Evolutionary conservation across 352 stramenopile species (phyloP).

Genomic region (Aphanomyces stellatus): DNA sequence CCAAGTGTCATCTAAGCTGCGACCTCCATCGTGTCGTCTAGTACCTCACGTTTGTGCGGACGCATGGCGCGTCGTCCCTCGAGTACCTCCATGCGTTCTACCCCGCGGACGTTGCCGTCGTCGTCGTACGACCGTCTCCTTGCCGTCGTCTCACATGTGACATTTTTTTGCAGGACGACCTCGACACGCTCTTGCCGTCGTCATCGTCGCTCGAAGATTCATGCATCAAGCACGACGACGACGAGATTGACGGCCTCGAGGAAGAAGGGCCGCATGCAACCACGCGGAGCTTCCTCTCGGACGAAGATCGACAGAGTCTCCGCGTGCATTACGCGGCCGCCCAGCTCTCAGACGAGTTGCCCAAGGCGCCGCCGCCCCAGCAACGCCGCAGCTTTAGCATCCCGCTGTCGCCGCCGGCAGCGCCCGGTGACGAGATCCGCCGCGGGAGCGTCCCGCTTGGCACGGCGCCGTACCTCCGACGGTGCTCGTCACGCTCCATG

Average conservation of each 20-base stretch:
- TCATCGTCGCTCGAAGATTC: too few relatives aligned
- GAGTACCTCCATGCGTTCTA: background rate
- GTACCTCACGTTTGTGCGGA: constrained; percentile 4
- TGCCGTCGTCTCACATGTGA: too few relatives aligned
- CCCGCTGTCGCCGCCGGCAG: background rate
- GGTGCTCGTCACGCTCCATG: background rate
- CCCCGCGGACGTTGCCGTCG: background rate
- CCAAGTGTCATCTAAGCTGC: background rate
- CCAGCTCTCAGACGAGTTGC: too few relatives aligned
- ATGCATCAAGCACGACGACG: too few relatives aligned
- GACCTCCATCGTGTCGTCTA: background rate
- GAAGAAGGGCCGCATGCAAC: background rate
- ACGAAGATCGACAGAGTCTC: background rate
- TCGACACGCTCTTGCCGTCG: background rate
- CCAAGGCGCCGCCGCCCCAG: background rate
- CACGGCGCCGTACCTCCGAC: background rate
- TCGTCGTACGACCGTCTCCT: background rate
- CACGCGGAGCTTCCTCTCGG: background rate
- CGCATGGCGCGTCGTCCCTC: background rate
- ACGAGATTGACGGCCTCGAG: background rate
- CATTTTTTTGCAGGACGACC: background rate
- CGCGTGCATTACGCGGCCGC: background rate
- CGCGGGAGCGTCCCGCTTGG: constrained; percentile 12
- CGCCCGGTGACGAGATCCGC: background rate
- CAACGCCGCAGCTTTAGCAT: background rate